These are phyloP conservation scores for Clarireedia homoeocarpa DNA, from an alignment of 2,329 filamentous ascomycete genomes.

Conservation along the genomic window DNA sequence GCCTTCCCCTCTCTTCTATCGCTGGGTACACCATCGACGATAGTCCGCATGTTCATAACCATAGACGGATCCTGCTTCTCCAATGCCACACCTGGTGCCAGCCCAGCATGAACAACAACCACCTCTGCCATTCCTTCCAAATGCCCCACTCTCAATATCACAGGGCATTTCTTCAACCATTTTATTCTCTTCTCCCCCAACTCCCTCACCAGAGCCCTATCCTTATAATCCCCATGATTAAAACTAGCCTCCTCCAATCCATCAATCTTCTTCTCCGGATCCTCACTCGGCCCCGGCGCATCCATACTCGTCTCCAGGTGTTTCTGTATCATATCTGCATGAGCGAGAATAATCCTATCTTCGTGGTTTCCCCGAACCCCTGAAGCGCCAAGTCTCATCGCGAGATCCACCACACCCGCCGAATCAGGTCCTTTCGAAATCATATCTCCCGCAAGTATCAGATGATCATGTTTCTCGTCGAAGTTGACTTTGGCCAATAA, in stretches of 20 bases:
- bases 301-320: slow-evolving; percentile 26
- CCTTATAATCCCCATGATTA: slow-evolving; percentile 25
- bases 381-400: slow-evolving; percentile 65
- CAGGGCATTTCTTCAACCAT: slow-evolving; percentile 64
- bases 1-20: slow-evolving; percentile 20
- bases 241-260: slow-evolving; percentile 21
- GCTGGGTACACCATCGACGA: slow-evolving; percentile 25
- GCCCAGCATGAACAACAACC: slow-evolving; percentile 75
- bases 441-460: slow-evolving; percentile 71
- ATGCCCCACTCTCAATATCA: slow-evolving; percentile 68
- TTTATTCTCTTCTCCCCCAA: slow-evolving; percentile 45
- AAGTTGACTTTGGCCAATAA: slow-evolving; percentile 64
- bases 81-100: slow-evolving; percentile 68
- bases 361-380: slow-evolving; percentile 92
- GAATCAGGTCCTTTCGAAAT: slow-evolving; percentile 85
- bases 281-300: slow-evolving; percentile 21
- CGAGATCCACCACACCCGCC: slow-evolving; percentile 65
- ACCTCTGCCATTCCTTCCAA: slow-evolving; percentile 55
- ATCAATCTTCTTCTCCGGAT: slow-evolving; percentile 23
- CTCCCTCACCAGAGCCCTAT: slow-evolving; percentile 23
- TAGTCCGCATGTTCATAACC: slow-evolving; percentile 85
- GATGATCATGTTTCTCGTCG: slow-evolving; percentile 56
- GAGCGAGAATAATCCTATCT: slow-evolving; percentile 68
- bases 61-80: slow-evolving; percentile 66
- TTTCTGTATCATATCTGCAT: slow-evolving; percentile 33